Percentiles rank a stretch among this genome's conserved stretches.
Evolutionary conservation across 192 early-diverging fungal species (phyloP).

Genomic region (Mortierella antarctica): DNA sequence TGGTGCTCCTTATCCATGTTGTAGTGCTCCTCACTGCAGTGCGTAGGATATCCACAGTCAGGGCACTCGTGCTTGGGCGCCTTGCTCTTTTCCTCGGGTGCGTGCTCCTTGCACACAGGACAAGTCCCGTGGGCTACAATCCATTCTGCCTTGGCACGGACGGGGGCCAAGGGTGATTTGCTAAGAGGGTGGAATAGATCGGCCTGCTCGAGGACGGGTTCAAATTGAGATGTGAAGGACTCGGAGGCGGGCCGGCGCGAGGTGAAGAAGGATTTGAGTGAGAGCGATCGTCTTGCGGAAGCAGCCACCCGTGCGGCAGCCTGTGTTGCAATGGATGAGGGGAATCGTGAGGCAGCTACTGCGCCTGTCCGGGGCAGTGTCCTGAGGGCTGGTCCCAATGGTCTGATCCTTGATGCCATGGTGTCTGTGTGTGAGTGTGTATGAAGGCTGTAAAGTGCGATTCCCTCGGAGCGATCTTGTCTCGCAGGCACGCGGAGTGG

Average conservation of each 20-base stretch:
- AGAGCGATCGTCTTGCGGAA: conserved; percentile 38
- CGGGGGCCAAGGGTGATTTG: conserved; percentile 73
- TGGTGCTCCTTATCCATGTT: conserved; percentile 64
- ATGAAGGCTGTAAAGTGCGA: not conserved
- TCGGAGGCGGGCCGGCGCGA: conserved; percentile 35
- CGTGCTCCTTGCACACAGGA: conserved; percentile 72
- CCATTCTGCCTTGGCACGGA: conserved; percentile 70
- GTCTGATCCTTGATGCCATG: conserved; percentile 52
- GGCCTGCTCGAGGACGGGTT: conserved; percentile 57
- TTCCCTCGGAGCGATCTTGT: no score
- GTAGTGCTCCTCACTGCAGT: conserved; percentile 80
- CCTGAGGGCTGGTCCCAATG: conserved; percentile 41
- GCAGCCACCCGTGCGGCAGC: conserved; percentile 7
- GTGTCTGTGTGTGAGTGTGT: not conserved
- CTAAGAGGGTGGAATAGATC: conserved; percentile 78
- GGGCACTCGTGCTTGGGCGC: conserved; percentile 76
- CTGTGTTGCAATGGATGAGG: conserved; percentile 1
- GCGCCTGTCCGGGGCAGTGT: conserved; percentile 28
- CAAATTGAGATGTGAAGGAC: conserved; percentile 45
- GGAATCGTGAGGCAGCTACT: conserved; percentile 7
- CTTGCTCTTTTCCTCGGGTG: conserved; percentile 42
- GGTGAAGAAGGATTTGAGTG: conserved; percentile 51
- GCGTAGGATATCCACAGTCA: conserved; percentile 83
- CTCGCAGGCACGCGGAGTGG: no score
- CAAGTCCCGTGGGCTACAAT: conserved; percentile 75